Conservation (phyloP, 805 yeast genomes). For the Cyberlindnera euphorbiae region DNA sequence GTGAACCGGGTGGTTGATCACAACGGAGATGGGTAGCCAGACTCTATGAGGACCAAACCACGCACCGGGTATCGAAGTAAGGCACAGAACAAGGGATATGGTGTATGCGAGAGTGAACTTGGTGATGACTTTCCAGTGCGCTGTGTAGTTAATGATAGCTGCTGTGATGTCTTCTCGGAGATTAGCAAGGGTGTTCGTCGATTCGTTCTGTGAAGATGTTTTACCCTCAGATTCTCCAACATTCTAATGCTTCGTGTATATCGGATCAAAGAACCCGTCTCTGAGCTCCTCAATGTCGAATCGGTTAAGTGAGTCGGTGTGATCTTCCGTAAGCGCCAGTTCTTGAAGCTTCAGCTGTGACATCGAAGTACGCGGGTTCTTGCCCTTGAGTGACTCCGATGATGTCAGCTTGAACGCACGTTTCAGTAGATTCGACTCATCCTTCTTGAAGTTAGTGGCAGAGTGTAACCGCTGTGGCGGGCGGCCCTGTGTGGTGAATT, state of each 20-base stretch:
- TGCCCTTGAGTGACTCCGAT: conserved; percentile 6
- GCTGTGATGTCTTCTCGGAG: not conserved
- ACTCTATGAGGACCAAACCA: conserved; percentile 42
- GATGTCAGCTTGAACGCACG: conserved; percentile 12
- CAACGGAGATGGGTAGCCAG: conserved; percentile 37
- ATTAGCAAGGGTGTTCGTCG: not conserved
- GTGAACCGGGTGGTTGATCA: conserved; percentile 45
- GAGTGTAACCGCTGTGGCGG: not conserved
- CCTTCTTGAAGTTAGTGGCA: conserved; percentile 4
- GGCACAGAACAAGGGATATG: conserved; percentile 35
- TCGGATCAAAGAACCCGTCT: conserved; percentile 46
- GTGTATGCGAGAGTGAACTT: conserved; percentile 33
- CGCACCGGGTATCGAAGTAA: conserved; percentile 31
- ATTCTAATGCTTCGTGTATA: conserved; percentile 30
- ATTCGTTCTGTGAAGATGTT: not conserved
- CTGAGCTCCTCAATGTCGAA: conserved; percentile 40
- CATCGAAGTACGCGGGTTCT: conserved; percentile 29
- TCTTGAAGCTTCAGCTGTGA: conserved; percentile 31
- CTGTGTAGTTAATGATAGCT: not conserved
- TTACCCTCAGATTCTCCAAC: conserved; percentile 5
- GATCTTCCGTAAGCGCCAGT: conserved; percentile 15
- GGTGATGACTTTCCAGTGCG: conserved; percentile 17
- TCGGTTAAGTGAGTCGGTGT: conserved; percentile 27
- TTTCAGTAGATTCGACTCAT: conserved; percentile 10
- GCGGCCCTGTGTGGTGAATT: too few species aligned